phyloP scores from a whole-genome alignment of 2,329 filamentous ascomycete species.

The Phoma sp. region DNA sequence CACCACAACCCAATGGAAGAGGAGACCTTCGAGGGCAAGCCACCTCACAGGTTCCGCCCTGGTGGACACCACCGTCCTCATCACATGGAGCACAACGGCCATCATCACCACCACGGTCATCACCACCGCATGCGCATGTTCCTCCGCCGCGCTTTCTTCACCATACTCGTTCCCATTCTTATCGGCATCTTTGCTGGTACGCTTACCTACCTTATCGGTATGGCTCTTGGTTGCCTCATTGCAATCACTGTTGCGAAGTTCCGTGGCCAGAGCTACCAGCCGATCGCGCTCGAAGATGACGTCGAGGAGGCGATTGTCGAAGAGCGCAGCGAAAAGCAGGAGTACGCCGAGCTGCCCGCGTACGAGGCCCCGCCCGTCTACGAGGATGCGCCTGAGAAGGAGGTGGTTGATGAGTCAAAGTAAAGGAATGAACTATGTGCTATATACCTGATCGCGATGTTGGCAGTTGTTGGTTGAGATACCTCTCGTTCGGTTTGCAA shows the following conservation, averaged over 20 bases:
- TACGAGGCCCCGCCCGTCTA: slow-evolving; percentile 51
- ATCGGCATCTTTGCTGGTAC: slow-evolving; percentile 74
- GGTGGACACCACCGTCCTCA: slow-evolving; percentile 32
- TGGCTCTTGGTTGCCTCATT: slow-evolving; percentile 69
- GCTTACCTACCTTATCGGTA: slow-evolving; percentile 70
- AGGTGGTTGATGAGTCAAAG: slow-evolving; percentile 37
- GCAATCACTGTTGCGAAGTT: slow-evolving; percentile 66
- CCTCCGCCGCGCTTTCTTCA: slow-evolving; percentile 62
- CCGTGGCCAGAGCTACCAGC: slow-evolving; percentile 53
- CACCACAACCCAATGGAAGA: slow-evolving; percentile 41
- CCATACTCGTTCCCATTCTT: slow-evolving; percentile 72
- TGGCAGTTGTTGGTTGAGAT: not conserved
- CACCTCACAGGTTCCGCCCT: slow-evolving; percentile 44
- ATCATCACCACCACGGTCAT: slow-evolving; percentile 25
- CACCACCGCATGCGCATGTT: slow-evolving; percentile 40
- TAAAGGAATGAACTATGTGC: slow-evolving; percentile 6
- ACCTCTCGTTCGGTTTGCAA: not conserved
- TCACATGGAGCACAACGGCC: slow-evolving; percentile 29
- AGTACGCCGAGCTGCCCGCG: slow-evolving; percentile 44
- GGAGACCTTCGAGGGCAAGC: slow-evolving; percentile 41
- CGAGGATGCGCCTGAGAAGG: slow-evolving; percentile 43
- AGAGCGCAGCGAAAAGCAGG: slow-evolving; percentile 39
- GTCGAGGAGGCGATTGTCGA: slow-evolving; percentile 25
- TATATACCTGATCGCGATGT: not conserved
- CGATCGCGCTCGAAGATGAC: slow-evolving; percentile 42